A percentile compares a stretch with the other conserved stretches of the same genome.
Conservation (phyloP, 805 yeast species). For the Tetrapisispora taiwanensis region DNA sequence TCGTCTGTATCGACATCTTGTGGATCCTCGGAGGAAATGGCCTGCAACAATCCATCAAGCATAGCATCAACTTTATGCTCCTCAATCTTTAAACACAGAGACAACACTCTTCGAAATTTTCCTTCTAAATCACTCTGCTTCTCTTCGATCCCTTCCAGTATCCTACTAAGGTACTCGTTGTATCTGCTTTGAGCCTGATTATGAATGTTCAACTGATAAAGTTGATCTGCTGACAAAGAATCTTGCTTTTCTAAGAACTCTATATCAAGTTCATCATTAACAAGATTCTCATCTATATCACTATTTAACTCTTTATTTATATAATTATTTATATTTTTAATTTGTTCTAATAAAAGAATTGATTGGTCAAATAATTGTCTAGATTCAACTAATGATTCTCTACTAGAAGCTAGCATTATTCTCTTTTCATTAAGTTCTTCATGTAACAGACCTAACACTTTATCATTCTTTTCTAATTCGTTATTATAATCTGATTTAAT, state of each 20-base stretch:
- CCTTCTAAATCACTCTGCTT: conserved; percentile 46
- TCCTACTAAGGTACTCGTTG: conserved; percentile 4
- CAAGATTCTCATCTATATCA: neutral
- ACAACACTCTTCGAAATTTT: conserved; percentile 80
- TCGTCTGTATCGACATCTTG: conserved; percentile 50
- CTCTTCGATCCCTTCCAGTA: conserved; percentile 3
- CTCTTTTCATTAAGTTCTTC: conserved; percentile 26
- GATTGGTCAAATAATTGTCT: conserved; percentile 47
- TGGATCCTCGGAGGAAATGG: conserved; percentile 75
- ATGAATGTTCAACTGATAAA: neutral
- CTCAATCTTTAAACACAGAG: conserved; percentile 82
- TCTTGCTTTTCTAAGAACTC: neutral
- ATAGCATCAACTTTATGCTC: conserved; percentile 70
- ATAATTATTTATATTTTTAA: conserved; percentile 37
- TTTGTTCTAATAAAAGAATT: conserved; percentile 41
- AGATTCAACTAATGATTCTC: conserved; percentile 20
- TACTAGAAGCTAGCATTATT: conserved; percentile 16
- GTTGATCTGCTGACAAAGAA: neutral
- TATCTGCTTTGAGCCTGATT: conserved; percentile 1
- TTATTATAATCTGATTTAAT: conserved; percentile 44
- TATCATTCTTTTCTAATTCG: conserved; percentile 46
- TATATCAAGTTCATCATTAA: neutral
- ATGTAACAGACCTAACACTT: conserved; percentile 43
- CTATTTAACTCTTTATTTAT: neutral
- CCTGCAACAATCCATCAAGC: conserved; percentile 75